Evolutionary conservation across 139 green algal genomes (phyloP), one percentile per base, ranked within the genome.

Genomic region (Tetratostichococcus sp.): DNA sequence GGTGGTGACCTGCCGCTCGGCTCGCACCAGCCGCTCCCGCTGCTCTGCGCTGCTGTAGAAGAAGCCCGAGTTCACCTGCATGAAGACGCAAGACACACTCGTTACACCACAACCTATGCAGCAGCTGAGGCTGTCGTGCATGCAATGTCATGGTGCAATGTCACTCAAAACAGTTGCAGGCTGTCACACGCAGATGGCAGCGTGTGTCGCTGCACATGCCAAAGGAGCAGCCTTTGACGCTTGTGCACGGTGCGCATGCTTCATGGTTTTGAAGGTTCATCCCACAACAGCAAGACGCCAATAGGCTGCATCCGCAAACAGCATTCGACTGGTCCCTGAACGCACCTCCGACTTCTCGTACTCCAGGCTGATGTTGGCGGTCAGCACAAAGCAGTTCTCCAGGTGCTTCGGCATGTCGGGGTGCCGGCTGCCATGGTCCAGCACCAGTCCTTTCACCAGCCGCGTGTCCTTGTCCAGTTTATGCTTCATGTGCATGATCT

Each of bases 401-500:
- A 97, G 76, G 69, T 90, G 88, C 84, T 97, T 97, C 66, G 92
- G 92, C 96, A 99, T 99, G 89, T 98, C 96, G 2, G 96, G 95
- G 86, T 99, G 96, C 50, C 96, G 85, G 3, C 89, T 73, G 35
- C 96, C 96, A 83, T 99, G 96, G 83, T 99, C 96, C 74, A 99
- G 83, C 73, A 99, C 96, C 72, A 99, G 83, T 4, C 95, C 96
- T 30, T 89, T 82, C 14, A 99, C 81, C 73, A 99, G 89, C 23
- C 82, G 84, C 14, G 96, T 97, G 86, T 99, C 96, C 32, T 76
- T 81, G 83, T 96, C 96, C 68, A 98, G 82, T 81, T 97, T 97
- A 87, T 99, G 96, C 28, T 87, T 84, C 96, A 99, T 99, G 85
- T 95, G 88, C 96, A 99, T 98, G 70, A 98, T 92, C 83, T 99